Percentiles rank a stretch among this genome's conserved stretches.
phyloP scores from a whole-genome alignment of 2,329 filamentous ascomycete species.

The Talaromyces rugulosus region DNA sequence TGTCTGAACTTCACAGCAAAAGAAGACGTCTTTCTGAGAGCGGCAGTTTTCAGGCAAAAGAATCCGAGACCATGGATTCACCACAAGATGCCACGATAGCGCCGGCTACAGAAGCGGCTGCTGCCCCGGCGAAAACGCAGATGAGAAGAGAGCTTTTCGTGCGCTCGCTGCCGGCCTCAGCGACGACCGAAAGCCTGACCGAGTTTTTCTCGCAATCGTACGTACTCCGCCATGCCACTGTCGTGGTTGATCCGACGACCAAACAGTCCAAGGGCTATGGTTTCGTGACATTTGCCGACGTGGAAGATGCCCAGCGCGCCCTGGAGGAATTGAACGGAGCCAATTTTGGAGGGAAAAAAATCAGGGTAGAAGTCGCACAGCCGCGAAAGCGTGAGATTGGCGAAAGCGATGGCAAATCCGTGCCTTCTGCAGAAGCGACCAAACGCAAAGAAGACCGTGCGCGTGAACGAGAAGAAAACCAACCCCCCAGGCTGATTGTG shows the following conservation, averaged over 20 bases:
- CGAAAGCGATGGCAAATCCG: constrained; percentile 43
- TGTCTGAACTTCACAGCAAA: constrained; percentile 30
- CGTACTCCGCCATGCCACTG: constrained; percentile 92
- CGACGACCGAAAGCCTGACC: constrained; percentile 77
- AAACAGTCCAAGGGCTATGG: constrained; percentile 89
- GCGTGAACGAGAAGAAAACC: constrained; percentile 56
- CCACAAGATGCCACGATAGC: constrained; percentile 16
- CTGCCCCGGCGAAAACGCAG: constrained; percentile 18
- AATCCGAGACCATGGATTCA: constrained; percentile 14
- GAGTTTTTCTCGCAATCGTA: constrained; percentile 92
- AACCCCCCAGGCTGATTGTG: constrained; percentile 75
- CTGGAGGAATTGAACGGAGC: constrained; percentile 76
- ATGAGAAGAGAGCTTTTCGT: constrained; percentile 75
- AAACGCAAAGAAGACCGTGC: constrained; percentile 45
- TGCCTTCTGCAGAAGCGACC: constrained; percentile 31
- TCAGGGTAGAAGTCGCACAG: constrained; percentile 84
- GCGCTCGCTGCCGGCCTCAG: constrained; percentile 71
- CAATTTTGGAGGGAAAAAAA: constrained; percentile 71
- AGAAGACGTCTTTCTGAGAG: constrained; percentile 32
- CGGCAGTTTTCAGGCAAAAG: constrained; percentile 19
- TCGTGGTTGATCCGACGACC: constrained; percentile 78
- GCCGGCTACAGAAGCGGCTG: constrained; percentile 17
- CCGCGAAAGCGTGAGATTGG: constrained; percentile 68
- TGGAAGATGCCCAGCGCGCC: constrained; percentile 81
- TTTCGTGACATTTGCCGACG: constrained; percentile 94